Base-by-base conservation (phyloP, 2,329 filamentous ascomycete species). In the Alternaria solani region DNA sequence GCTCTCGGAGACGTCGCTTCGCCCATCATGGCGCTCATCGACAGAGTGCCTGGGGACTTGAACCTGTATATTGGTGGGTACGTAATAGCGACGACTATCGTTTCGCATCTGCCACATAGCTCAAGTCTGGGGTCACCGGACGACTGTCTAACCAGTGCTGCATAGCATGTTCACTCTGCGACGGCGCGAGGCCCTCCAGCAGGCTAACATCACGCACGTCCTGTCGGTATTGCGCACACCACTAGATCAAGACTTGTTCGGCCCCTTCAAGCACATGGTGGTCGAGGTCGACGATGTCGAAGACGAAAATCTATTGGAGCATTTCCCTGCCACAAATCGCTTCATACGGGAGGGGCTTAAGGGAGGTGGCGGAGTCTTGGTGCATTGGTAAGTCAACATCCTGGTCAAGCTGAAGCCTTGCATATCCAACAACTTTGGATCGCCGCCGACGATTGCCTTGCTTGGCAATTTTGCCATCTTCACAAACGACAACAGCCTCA, bases 261-360 rank as follows among this genome's bases (percentile, higher is more conserved):
- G 86, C 64, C 82, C 85, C 42, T 93, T 89, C 76, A 81, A 89
- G 65, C 93, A 96, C 76, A 84, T 92, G 68, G 85, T 88, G 62
- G 90, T 98, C 65, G 90, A 96, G 66, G 88, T 97, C 43, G 92
- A 98, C 78, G 95, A 99, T 81, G 87, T 94, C 52, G 92, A 94
- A 20, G 93, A 97, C 73, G 90, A 94, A 69, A 92, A 99, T 78
- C 80, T 98, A 52, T 81, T 98, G 18, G 86, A 91, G 63, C 89
- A 96, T 78, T 90, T 98, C 62, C 88, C 93, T 7, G 83, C 83
- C 53, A 91, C 91, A 57, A 91, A 95, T 70, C 85, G 84, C 48
- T 99, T 97, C 79, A 97, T 98, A 69, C 88, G 94, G 69, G 82
- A 88, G 42, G 94, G 88, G 1, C 82, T 98, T 52, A 82, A 87